Percentiles rank a stretch among this genome's conserved stretches.
Evolutionary conservation across 2,329 filamentous ascomycete genomes (phyloP).

Genomic region (Nemania bipapillata): DNA sequence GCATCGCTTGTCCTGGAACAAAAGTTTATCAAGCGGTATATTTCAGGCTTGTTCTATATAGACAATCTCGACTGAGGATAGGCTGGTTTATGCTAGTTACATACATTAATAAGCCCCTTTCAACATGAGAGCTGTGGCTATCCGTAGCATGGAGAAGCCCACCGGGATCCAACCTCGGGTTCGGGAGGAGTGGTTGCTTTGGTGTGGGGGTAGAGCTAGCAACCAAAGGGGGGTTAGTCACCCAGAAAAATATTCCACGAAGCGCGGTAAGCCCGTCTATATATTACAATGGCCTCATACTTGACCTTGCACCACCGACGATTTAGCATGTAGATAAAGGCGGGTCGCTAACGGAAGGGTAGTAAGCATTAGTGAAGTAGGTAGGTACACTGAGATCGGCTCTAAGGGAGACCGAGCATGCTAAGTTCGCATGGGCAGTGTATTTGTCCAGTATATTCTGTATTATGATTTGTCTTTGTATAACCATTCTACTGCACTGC

Average conservation of each 20-base stretch:
- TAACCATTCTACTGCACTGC: too few relatives aligned
- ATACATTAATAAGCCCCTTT: neutral
- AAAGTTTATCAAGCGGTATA: neutral
- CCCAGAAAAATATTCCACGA: neutral
- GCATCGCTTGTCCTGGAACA: neutral
- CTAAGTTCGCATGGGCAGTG: too few relatives aligned
- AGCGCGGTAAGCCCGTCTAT: neutral
- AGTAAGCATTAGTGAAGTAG: too few relatives aligned
- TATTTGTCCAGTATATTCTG: too few relatives aligned
- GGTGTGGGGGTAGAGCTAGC: conserved; percentile 9
- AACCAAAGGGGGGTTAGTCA: neutral
- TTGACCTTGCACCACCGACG: neutral
- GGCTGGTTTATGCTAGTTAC: neutral
- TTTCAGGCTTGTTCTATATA: neutral
- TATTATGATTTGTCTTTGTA: too few relatives aligned
- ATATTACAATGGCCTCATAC: neutral
- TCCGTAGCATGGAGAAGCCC: neutral
- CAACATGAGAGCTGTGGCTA: neutral
- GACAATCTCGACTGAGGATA: neutral
- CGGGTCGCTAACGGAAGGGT: too few relatives aligned
- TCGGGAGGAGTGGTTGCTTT: neutral
- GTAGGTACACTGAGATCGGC: too few relatives aligned
- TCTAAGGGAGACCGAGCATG: too few relatives aligned
- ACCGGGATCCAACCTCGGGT: neutral
- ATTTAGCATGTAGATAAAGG: neutral